Base-by-base conservation (phyloP, 805 yeast genomes). In the Barnettozyma botsteinii region DNA sequence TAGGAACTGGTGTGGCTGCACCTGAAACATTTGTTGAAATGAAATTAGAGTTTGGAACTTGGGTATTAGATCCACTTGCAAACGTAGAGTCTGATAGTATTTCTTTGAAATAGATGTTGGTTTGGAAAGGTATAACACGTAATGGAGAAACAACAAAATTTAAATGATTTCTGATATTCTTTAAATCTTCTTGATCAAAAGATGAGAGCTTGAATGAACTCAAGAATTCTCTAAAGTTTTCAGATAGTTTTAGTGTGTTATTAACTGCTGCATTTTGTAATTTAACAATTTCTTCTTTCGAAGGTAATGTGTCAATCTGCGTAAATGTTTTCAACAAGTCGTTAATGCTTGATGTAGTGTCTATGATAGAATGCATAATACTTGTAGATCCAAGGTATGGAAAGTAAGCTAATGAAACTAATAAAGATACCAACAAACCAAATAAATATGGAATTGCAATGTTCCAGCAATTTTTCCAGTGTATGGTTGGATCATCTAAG, bases 401-500 rank as follows among this genome's bases (percentile, higher is more conserved):
- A 37, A 58, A 61, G 14, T 69, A 47, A 5, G 53, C 4, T 5
- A 62, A 27, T 31, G 69, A 65, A 2, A 66, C 59, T 1, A 60
- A 19, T 11, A 70, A 40, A 0, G 72, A 62, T 1, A 69, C 37
- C 13, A 65, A 25, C 3, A 69, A 40, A 2, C 77, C 78, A 48
- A 70, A 67, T 0, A 66, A 42, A 42, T 67, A 70, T 0, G 77
- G 73, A 7, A 72, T 59, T 5, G 66, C 66, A 45, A 70, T 63
- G 37, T 70, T 62, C 69, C 72, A 62, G 36, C 52, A 54, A 40
- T 56, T 37, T 20, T 47, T 47, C 70, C 72, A 66, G n/a, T 58
- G 34, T 5, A 51, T 43, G 3, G 12, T 20, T 9, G 59, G 56
- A 8, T 63, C 51, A 32, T 61, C 48, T 14, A 55, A 62, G 4